Evolutionary conservation across 257 asterid species (phyloP).

Genomic region (Solanum clarkiae): DNA sequence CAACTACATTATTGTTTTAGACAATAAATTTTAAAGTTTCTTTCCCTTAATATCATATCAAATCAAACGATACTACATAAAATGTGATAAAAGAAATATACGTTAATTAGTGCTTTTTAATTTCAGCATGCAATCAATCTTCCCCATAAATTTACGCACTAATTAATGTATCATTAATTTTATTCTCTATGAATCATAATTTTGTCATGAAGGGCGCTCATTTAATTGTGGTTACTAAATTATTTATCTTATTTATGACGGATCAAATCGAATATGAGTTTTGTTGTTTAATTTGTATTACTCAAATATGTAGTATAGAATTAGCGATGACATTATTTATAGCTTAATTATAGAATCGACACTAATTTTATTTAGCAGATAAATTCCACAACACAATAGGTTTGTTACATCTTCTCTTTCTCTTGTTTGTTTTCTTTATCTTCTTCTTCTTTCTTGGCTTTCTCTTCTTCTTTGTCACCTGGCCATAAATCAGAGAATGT

Average conservation of each 20-base stretch:
- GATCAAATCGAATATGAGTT: background rate
- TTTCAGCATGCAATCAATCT: background rate
- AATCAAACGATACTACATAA: no score
- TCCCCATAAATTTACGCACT: background rate
- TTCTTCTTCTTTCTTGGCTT: background rate
- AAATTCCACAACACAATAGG: background rate
- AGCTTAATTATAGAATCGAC: no score
- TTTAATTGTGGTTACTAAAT: background rate
- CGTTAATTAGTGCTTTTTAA: background rate
- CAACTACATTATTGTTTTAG: no score
- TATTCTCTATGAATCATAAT: background rate
- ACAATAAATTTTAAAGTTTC: no score
- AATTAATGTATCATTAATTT: no score
- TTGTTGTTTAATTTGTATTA: no score
- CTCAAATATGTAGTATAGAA: no score
- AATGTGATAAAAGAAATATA: no score
- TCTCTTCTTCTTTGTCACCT: background rate
- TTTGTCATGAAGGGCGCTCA: background rate
- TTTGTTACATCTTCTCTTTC: background rate
- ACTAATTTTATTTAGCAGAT: no score
- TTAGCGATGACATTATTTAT: no score
- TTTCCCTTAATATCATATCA: no score
- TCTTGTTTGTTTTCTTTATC: background rate
- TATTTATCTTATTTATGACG: background rate
- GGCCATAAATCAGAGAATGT: slow-evolving; percentile 32